phyloP scores from a whole-genome alignment of 306 rosid species.

The Prunus salicina region DNA sequence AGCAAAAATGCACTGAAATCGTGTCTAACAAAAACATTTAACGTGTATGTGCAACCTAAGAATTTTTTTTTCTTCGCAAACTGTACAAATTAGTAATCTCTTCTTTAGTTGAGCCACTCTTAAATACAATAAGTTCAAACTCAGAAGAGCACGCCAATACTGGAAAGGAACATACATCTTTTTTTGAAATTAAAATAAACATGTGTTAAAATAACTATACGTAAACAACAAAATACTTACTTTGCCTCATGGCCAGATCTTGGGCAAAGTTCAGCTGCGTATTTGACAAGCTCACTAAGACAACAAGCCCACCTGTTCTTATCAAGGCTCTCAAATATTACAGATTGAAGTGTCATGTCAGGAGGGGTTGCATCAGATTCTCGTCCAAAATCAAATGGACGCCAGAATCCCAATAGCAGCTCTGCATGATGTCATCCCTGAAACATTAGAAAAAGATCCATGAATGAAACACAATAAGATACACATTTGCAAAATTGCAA shows the following conservation, averaged over 20 bases:
- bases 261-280: slow-evolving; percentile 96
- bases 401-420: slow-evolving; percentile 96
- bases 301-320: slow-evolving; percentile 98
- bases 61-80: not conserved
- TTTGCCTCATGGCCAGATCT: slow-evolving; percentile 86
- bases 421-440: slow-evolving; percentile 96
- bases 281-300: slow-evolving; percentile 90
- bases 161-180: not conserved
- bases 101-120: not conserved
- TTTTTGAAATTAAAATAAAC: not conserved
- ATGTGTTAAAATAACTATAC: not conserved
- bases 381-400: slow-evolving; percentile 87
- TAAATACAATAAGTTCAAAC: not conserved
- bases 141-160: not conserved
- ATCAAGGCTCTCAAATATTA: slow-evolving; percentile 96
- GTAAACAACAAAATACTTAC: slow-evolving; percentile 39
- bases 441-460: slow-evolving; percentile 28
- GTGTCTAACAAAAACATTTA: not conserved
- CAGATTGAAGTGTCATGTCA: slow-evolving; percentile 86
- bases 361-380: slow-evolving; percentile 94
- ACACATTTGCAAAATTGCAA: slow-evolving; percentile 19
- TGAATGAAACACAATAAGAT: slow-evolving; percentile 10
- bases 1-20: not conserved
- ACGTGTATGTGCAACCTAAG: not conserved
- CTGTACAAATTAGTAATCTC: not conserved